Percentiles rank a stretch among this genome's conserved stretches.
Conservation (phyloP, 352 stramenopile species). For the Globisporangium uncinulatum region DNA sequence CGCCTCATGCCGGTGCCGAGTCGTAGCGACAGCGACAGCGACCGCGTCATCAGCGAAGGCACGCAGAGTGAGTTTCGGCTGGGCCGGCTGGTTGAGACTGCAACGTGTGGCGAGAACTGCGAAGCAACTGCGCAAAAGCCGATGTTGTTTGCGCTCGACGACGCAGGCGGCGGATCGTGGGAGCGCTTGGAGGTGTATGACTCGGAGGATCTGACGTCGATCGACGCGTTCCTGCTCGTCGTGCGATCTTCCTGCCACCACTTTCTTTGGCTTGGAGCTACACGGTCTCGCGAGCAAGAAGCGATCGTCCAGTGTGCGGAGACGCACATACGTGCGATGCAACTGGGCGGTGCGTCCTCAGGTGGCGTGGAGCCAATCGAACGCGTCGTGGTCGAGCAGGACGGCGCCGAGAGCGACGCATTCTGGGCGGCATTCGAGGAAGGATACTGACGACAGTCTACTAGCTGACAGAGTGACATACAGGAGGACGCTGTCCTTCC, state of each 20-base stretch:
- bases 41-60: neutral
- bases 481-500: neutral
- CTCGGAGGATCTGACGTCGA: constrained; percentile 41
- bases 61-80: too few species aligned
- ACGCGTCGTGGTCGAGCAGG: constrained; percentile 17
- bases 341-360: neutral
- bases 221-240: constrained; percentile 31
- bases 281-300: constrained; percentile 7
- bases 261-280: constrained; percentile 41
- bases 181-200: constrained; percentile 56
- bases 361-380: neutral
- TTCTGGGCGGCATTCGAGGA: constrained; percentile 60
- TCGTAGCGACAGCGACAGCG: neutral
- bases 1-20: neutral
- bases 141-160: constrained; percentile 37
- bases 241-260: neutral
- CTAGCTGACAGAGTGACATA: neutral
- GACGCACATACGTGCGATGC: constrained; percentile 1
- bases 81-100: too few species aligned
- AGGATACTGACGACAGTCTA: constrained; percentile 34
- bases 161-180: constrained; percentile 20
- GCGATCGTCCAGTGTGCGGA: constrained; percentile 16
- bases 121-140: constrained; percentile 5
- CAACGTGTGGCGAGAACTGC: too few species aligned
- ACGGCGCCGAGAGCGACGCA: constrained; percentile 36